Conservation (phyloP, 257 asterid genomes). For the Forsythia viridissima region DNA sequence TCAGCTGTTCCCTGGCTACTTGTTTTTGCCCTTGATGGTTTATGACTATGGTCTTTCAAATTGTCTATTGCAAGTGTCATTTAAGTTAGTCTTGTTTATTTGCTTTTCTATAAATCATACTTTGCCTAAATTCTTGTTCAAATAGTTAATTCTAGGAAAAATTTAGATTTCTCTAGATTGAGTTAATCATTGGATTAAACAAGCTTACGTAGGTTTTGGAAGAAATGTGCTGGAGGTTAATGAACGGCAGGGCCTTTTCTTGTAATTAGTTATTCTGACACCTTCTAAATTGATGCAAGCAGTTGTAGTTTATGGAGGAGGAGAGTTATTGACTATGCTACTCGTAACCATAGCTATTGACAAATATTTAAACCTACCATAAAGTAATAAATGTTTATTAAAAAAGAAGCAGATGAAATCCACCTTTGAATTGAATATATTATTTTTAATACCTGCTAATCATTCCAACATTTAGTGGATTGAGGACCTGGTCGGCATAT, state of each 20-base stretch:
- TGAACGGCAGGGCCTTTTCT: not conserved
- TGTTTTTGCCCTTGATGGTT: not conserved
- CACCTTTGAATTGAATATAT: not conserved
- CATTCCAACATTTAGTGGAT: not conserved
- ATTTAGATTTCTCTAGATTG: no score
- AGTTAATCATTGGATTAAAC: not conserved
- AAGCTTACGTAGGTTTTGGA: not conserved
- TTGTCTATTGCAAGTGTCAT: not conserved
- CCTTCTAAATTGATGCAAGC: not conserved
- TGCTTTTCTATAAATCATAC: not conserved
- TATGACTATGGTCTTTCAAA: not conserved
- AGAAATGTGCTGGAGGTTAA: not conserved
- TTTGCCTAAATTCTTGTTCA: not conserved
- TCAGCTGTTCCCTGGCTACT: constrained; percentile 13
- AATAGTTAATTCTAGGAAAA: no score
- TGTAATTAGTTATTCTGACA: not conserved
- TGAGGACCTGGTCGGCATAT: no score
- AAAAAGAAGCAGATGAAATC: not conserved
- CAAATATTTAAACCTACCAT: not conserved
- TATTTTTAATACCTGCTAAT: constrained; percentile 6
- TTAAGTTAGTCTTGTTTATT: not conserved
- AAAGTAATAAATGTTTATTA: not conserved
- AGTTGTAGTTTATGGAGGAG: not conserved
- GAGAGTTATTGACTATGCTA: not conserved
- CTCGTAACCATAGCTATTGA: not conserved